These are phyloP conservation scores for Lojkania enalia DNA, from an alignment of 2,329 filamentous ascomycete species.

Conservation along the genomic window DNA sequence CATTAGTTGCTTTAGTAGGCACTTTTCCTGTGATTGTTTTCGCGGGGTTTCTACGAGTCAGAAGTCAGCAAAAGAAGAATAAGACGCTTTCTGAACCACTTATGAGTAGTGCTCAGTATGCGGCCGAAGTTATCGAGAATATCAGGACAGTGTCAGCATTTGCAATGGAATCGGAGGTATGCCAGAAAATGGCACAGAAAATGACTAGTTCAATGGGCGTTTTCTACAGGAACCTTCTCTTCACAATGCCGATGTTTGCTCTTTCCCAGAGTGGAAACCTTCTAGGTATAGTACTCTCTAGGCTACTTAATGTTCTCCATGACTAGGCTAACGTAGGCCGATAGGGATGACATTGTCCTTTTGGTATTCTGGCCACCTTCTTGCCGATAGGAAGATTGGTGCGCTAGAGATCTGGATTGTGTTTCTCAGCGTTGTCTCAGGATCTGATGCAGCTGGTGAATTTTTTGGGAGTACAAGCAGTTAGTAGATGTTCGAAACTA, in stretches of 20 bases:
- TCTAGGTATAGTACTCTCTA: conserved; percentile 3
- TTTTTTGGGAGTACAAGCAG: conserved; percentile 10
- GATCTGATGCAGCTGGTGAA: conserved; percentile 7
- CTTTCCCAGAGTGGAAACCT: conserved; percentile 13
- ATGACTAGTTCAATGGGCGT: conserved; percentile 5
- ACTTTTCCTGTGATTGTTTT: conserved; percentile 64
- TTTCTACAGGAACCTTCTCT: conserved; percentile 10
- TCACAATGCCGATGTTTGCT: conserved; percentile 10
- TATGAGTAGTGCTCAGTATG: conserved; percentile 38
- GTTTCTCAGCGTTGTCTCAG: conserved; percentile 6
- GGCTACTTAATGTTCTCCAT: not conserved
- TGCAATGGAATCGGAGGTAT: conserved; percentile 66
- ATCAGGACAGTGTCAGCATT: conserved; percentile 89
- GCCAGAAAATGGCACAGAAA: conserved; percentile 8
- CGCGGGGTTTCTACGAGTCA: conserved; percentile 42
- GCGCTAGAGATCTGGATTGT: conserved; percentile 11
- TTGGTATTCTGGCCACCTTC: conserved; percentile 8
- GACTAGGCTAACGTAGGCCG: not conserved
- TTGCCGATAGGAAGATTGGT: conserved; percentile 3
- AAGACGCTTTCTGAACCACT: conserved; percentile 61
- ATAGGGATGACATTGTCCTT: conserved; percentile 9
- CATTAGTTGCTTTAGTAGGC: conserved; percentile 71
- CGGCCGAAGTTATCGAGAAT: conserved; percentile 76
- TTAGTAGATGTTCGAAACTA: not conserved
- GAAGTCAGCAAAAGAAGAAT: conserved; percentile 58